Evolutionary conservation across 352 stramenopile genomes (phyloP).

Genomic region (Phytopythium mirpurense): DNA sequence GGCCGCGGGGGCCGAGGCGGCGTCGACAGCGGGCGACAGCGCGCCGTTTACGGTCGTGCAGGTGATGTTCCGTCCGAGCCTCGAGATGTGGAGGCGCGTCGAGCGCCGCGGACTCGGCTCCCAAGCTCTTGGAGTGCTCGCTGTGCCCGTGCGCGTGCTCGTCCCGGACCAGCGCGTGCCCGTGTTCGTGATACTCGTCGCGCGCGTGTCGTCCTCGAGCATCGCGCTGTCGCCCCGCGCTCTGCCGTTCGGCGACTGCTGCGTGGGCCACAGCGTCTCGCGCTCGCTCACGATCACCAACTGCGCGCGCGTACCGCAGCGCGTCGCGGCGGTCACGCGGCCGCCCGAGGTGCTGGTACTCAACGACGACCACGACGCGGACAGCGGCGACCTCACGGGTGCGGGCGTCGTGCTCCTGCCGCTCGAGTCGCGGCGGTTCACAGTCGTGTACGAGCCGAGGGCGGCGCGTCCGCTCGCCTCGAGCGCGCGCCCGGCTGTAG

Average conservation of each 20-base stretch:
- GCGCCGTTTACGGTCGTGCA: conserved; percentile 26
- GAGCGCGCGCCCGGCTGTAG: background rate
- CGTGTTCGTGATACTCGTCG: conserved; percentile 31
- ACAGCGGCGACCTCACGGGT: conserved; percentile 9
- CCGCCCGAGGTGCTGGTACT: conserved; percentile 22
- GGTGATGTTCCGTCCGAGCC: conserved; percentile 55
- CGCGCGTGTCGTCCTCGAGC: conserved; percentile 19
- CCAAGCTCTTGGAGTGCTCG: conserved; percentile 25
- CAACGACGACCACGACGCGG: conserved; percentile 13
- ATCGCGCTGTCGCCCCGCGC: conserved; percentile 10
- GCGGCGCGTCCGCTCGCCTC: conserved; percentile 6
- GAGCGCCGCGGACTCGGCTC: conserved; percentile 42
- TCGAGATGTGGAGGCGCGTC: conserved; percentile 36
- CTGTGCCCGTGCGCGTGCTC: conserved; percentile 40
- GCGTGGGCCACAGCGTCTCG: conserved; percentile 31
- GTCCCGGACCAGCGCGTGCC: conserved; percentile 56
- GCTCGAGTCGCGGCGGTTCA: conserved; percentile 18
- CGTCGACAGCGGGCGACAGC: conserved; percentile 8
- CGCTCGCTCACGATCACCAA: conserved; percentile 27
- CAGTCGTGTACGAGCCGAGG: conserved; percentile 26
- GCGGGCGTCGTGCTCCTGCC: conserved; percentile 27
- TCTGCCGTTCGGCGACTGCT: conserved; percentile 33
- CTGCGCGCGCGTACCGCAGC: conserved; percentile 24
- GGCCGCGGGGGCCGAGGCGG: background rate
- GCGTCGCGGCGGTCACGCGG: conserved; percentile 18